Conservation (phyloP, 2,329 filamentous ascomycete genomes). For the Exophiala sideris region DNA sequence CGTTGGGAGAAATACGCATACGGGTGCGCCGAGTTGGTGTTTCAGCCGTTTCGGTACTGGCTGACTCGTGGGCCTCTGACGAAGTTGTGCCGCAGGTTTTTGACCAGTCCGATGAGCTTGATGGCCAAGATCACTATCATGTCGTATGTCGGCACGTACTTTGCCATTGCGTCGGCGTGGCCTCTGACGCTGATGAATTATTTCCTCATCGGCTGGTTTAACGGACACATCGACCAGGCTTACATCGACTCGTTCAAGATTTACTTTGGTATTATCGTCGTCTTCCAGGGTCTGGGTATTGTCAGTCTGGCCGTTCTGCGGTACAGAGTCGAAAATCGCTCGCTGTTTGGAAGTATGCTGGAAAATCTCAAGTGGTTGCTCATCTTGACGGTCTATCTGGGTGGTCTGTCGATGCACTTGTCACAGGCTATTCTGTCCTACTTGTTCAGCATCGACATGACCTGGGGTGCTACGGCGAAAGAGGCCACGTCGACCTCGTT, state of each 20-base stretch:
- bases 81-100: constrained; percentile 70
- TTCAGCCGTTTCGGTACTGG: constrained; percentile 75
- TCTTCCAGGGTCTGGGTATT: constrained; percentile 64
- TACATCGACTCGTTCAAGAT: constrained; percentile 66
- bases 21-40: constrained; percentile 77
- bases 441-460: constrained; percentile 83
- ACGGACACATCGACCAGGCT: constrained; percentile 63
- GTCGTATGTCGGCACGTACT: constrained; percentile 69
- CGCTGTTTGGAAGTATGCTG: constrained; percentile 49
- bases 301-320: constrained; percentile 60
- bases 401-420: constrained; percentile 75
- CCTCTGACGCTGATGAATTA: constrained; percentile 66
- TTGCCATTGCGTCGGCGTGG: constrained; percentile 66
- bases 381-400: constrained; percentile 73
- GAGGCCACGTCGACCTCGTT: constrained; percentile 74
- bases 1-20: constrained; percentile 88
- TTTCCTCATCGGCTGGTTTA: constrained; percentile 68
- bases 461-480: constrained; percentile 79
- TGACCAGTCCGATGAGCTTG: constrained; percentile 60
- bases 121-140: constrained; percentile 68
- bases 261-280: constrained; percentile 60
- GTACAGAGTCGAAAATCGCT: constrained; percentile 57
- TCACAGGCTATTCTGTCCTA: constrained; percentile 75
- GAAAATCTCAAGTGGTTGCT: constrained; percentile 63
- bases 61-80: constrained; percentile 71